These are phyloP conservation scores for Nannochloris sp. DNA, from an alignment of 139 green algal species.

Conservation along the genomic window DNA sequence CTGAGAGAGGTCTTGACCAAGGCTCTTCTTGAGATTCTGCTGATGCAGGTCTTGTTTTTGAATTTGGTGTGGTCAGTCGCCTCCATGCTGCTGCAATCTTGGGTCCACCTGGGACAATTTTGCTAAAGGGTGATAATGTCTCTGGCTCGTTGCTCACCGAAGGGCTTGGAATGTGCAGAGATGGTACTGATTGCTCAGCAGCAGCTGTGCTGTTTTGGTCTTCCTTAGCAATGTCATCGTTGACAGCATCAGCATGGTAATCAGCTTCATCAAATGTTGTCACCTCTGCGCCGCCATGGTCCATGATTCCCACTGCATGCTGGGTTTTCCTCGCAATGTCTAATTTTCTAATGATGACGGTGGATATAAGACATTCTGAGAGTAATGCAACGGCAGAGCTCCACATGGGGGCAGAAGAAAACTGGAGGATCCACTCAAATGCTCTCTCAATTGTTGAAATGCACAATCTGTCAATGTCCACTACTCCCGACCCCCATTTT, in stretches of 20 bases:
- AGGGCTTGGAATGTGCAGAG: background rate
- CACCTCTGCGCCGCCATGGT: too few relatives aligned
- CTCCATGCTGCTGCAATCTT: slow-evolving; percentile 6
- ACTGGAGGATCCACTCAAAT: background rate
- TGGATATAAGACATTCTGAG: background rate
- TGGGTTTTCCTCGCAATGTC: background rate
- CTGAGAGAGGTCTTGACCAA: slow-evolving; percentile 5
- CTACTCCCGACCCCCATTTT: background rate
- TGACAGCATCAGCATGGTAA: too few relatives aligned
- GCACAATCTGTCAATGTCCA: background rate
- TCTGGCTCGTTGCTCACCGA: background rate
- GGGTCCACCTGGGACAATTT: slow-evolving; percentile 5
- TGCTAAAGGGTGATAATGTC: slow-evolving; percentile 5
- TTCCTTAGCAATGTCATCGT: too few relatives aligned
- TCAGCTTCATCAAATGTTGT: too few relatives aligned
- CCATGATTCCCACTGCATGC: background rate
- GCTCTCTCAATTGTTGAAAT: background rate
- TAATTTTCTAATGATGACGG: background rate
- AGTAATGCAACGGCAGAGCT: background rate
- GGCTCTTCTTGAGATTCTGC: background rate
- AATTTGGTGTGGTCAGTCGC: slow-evolving; percentile 1
- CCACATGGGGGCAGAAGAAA: background rate
- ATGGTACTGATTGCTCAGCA: background rate
- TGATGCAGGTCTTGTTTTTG: slow-evolving; percentile 5
- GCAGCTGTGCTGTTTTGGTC: too few relatives aligned